Evolutionary conservation across 768 basidiomycete genomes (phyloP).

Genomic region (Lanmaoa rubissima): DNA sequence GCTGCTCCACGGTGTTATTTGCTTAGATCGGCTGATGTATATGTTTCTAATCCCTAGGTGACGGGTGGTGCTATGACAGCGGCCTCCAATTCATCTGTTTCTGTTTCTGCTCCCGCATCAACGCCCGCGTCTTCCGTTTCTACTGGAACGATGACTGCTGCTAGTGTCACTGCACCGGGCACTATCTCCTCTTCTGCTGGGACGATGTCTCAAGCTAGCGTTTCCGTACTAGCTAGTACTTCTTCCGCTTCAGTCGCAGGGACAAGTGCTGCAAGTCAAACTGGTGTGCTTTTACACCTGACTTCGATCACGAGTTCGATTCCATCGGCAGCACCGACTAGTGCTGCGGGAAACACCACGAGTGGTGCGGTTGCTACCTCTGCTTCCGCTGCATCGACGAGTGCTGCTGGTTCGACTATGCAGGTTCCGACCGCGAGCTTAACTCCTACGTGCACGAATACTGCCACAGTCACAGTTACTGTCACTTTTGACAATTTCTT

Average conservation of each 20-base stretch:
- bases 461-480: constrained; percentile 14
- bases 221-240: no score
- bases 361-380: background rate
- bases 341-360: background rate
- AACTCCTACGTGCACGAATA: background rate
- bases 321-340: background rate
- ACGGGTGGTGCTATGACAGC: background rate
- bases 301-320: background rate
- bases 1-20: background rate
- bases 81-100: background rate
- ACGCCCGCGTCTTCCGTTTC: background rate
- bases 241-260: background rate
- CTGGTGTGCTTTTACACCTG: background rate
- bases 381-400: background rate
- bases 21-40: background rate
- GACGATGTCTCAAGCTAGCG: no score
- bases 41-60: background rate
- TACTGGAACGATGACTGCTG: background rate
- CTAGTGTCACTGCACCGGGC: background rate
- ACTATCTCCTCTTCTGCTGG: background rate
- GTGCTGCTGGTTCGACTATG: background rate
- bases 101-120: background rate
- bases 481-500: no score
- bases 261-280: background rate
- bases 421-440: background rate